Evolutionary conservation across 306 rosid species (phyloP).

Genomic region (Ochetophila trinervis): DNA sequence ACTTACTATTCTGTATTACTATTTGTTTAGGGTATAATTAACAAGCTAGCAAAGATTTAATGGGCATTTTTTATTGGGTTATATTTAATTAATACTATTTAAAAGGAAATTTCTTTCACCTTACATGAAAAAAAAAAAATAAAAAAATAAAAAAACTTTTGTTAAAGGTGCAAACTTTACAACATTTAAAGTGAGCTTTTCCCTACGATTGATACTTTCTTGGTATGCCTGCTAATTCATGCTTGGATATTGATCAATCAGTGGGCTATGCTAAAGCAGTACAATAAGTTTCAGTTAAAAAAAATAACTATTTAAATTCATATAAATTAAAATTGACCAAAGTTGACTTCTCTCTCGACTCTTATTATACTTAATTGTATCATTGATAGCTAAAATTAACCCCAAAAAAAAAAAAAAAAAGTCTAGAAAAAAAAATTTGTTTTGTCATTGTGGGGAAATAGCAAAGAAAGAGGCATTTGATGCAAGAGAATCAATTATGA

Average conservation of each 20-base stretch:
- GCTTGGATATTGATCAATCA: background rate
- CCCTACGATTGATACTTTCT: background rate
- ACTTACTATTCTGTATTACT: too few relatives aligned
- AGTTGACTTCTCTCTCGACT: background rate
- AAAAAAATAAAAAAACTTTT: background rate
- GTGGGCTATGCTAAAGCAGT: background rate
- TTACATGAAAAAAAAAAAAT: background rate
- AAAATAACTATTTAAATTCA: background rate
- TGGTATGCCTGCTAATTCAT: background rate
- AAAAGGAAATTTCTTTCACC: background rate
- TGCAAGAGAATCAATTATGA: background rate
- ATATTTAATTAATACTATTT: background rate
- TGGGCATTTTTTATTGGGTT: background rate
- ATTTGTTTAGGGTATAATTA: background rate
- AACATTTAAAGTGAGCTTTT: background rate
- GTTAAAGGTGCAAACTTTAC: background rate
- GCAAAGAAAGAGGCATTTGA: background rate
- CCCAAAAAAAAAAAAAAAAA: background rate
- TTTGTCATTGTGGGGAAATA: background rate
- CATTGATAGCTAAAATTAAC: background rate
- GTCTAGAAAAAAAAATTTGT: background rate
- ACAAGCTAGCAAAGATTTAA: background rate
- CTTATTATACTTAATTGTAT: constrained; percentile 9
- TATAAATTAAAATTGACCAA: background rate
- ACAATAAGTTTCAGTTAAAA: background rate